Evolutionary conservation across 2,329 filamentous ascomycete species (phyloP), one percentile per base, ranked within the genome.

Genomic region (Lachnum nothofagi): DNA sequence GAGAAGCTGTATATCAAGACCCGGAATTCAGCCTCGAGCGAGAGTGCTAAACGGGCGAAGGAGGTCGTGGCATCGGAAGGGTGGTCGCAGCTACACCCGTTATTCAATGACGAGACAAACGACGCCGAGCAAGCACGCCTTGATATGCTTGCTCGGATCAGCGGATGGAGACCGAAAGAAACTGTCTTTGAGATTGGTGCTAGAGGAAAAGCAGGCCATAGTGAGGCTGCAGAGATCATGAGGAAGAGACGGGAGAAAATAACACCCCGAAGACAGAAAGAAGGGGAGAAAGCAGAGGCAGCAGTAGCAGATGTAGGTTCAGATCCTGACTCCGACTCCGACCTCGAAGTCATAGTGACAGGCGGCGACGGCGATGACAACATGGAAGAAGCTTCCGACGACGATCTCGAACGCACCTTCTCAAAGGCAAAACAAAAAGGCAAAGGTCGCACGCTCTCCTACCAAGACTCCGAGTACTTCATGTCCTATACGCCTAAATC

Each of bases 121-220:
- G 72, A 79, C 27, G 70, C 78, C 23, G 87, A 91, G 62, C 77
- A 82, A 51, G 83, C 88, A 42, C 80, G 91, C 25, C 82, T 90
- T 42, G 83, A 86, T 43, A 95, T 98, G 88, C 74, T 98, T 24
- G 88, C 89, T 25, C 81, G 84, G 50, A 88, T 98, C 49, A 91
- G 88, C 60, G 85, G 86, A 2, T 98, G 93, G 71, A 82, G 88
- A 59, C 93, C 94, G 0, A 77, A 84, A 37, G 93, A 98, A 68
- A 97, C 91, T 0, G 88, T 98, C n/a, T 98, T 98, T 60, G 93
- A 98, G 68, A 84, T 96, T 54, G 86, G 87, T 5, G 82, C 85
- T 58, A 79, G 83, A 52, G 85, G 83, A 33, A 85, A 86, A 56
- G 75, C 69, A 2, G 75, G 73, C 2, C 74, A 73, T 31, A 75